Percentiles rank a stretch among this genome's conserved stretches.
These are phyloP conservation scores for Quercus ilex DNA, from an alignment of 306 rosid species.

Conservation along the genomic window DNA sequence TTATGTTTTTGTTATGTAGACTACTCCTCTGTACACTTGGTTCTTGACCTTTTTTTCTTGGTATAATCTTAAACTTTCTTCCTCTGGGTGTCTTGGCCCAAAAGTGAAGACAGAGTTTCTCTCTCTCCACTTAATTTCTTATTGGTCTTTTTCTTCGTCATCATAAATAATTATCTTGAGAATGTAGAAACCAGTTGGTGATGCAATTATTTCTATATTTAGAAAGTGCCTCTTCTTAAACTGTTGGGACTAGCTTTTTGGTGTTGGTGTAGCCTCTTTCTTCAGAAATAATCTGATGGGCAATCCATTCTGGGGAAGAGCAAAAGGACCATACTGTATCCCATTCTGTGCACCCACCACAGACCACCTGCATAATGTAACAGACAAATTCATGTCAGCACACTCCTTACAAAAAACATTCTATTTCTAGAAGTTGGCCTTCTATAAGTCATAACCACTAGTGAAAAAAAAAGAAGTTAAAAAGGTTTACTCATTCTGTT, in stretches of 20 bases:
- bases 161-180: neutral
- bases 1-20: neutral
- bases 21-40: constrained; percentile 47
- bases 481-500: too few relatives aligned
- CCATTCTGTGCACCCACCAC: constrained; percentile 66
- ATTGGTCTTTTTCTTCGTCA: neutral
- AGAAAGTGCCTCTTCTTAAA: constrained; percentile 15
- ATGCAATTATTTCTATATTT: constrained; percentile 29
- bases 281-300: constrained; percentile 66
- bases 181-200: constrained; percentile 15
- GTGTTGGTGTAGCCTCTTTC: constrained; percentile 9
- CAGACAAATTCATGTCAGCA: neutral
- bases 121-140: constrained; percentile 19
- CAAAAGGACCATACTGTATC: constrained; percentile 95
- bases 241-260: constrained; percentile 13
- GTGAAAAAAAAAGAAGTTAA: neutral
- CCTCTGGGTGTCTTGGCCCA: constrained; percentile 27
- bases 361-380: constrained; percentile 61
- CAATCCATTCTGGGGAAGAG: constrained; percentile 90
- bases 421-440: constrained; percentile 21
- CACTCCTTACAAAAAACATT: constrained; percentile 14
- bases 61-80: constrained; percentile 24
- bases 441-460: neutral
- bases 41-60: constrained; percentile 22
- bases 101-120: constrained; percentile 22